Conservation (phyloP, 2,329 filamentous ascomycete genomes). For the Fusarium longipes region DNA sequence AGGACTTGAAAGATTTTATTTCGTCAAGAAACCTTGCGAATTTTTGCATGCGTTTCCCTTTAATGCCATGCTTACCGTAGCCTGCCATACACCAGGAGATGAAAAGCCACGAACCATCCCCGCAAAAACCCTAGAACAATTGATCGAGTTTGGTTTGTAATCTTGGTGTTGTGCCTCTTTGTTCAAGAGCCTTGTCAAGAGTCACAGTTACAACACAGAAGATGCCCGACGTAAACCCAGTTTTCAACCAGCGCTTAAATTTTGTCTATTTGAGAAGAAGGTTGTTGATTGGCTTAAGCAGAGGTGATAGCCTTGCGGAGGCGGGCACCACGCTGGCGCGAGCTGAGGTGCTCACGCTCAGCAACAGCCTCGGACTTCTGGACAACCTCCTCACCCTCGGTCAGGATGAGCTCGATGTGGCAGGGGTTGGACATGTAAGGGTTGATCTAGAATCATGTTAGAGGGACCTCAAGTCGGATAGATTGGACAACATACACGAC, state of each 20-base stretch:
- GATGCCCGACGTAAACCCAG: slow-evolving; percentile 41
- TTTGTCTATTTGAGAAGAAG: slow-evolving; percentile 37
- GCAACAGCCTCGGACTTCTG: slow-evolving; percentile 91
- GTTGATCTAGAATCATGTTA: slow-evolving; percentile 82
- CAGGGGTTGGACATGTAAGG: slow-evolving; percentile 99
- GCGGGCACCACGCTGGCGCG: slow-evolving; percentile 87
- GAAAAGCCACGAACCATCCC: slow-evolving; percentile 54
- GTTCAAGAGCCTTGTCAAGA: slow-evolving; percentile 32
- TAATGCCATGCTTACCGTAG: slow-evolving; percentile 55
- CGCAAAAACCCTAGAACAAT: slow-evolving; percentile 48
- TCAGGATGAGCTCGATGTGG: slow-evolving; percentile 99
- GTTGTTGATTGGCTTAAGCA: slow-evolving; percentile 60
- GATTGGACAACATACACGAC: slow-evolving; percentile 81
- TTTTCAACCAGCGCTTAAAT: slow-evolving; percentile 43
- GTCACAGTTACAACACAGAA: slow-evolving; percentile 39
- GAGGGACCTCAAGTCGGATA: not conserved
- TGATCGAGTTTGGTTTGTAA: slow-evolving; percentile 37
- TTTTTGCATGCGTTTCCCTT: slow-evolving; percentile 54
- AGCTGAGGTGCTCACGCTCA: slow-evolving; percentile 80
- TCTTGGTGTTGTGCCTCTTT: slow-evolving; percentile 32
- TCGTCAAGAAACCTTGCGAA: slow-evolving; percentile 53
- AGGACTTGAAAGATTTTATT: slow-evolving; percentile 53
- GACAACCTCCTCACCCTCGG: slow-evolving; percentile 95
- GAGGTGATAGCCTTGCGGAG: slow-evolving; percentile 72
- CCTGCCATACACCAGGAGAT: slow-evolving; percentile 55